These are phyloP conservation scores for Saturnispora dispora DNA, from an alignment of 805 yeast genomes.

Conservation along the genomic window DNA sequence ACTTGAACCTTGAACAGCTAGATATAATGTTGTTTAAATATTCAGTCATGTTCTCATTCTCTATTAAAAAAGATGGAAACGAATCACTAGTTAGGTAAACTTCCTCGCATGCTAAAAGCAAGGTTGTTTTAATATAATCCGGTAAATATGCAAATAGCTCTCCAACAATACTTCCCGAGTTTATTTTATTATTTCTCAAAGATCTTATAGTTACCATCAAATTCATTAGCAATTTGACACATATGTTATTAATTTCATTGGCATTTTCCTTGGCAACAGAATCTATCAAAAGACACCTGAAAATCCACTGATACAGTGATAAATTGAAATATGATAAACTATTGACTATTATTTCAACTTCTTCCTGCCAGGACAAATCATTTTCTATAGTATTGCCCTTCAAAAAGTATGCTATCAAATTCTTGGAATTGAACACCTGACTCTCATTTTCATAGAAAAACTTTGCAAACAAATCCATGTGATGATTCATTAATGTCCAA, in stretches of 20 bases:
- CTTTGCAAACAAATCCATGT: slow-evolving; percentile 15
- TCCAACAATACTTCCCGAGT: slow-evolving; percentile 20
- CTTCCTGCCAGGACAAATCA: not conserved
- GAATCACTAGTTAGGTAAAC: slow-evolving; percentile 32
- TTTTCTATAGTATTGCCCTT: not conserved
- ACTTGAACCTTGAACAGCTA: slow-evolving; percentile 32
- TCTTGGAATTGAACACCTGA: not conserved
- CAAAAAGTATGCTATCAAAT: slow-evolving; percentile 9
- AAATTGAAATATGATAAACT: slow-evolving; percentile 32
- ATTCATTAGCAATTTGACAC: slow-evolving; percentile 5
- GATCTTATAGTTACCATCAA: slow-evolving; percentile 4
- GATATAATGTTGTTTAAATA: slow-evolving; percentile 37
- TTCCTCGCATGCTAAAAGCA: slow-evolving; percentile 33
- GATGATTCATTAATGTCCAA: slow-evolving; percentile 18
- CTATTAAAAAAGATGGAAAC: slow-evolving; percentile 26
- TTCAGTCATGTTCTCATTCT: slow-evolving; percentile 28
- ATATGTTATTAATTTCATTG: not conserved
- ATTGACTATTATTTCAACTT: slow-evolving; percentile 14
- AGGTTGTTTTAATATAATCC: slow-evolving; percentile 23
- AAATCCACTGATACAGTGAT: slow-evolving; percentile 33
- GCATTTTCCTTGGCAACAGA: slow-evolving; percentile 10
- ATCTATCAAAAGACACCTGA: slow-evolving; percentile 26
- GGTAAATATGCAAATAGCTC: slow-evolving; percentile 33
- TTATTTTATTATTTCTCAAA: not conserved
- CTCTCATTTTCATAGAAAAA: slow-evolving; percentile 13